Conservation (phyloP, 805 yeast genomes). For the Saturnispora serradocipensis region DNA sequence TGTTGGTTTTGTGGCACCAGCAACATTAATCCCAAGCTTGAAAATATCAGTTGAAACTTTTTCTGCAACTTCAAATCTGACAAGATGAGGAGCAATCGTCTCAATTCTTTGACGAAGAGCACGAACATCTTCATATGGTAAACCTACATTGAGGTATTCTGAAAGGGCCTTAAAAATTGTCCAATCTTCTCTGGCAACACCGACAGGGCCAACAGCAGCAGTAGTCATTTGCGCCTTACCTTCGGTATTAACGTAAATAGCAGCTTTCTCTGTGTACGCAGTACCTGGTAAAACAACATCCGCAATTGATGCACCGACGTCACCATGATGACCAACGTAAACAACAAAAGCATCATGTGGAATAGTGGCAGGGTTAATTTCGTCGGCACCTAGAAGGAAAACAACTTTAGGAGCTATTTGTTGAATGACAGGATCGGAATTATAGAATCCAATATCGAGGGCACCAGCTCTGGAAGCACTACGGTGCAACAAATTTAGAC, state of each 20-base stretch:
- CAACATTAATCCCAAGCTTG: slow-evolving; percentile 44
- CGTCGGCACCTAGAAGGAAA: slow-evolving; percentile 80
- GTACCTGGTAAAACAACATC: slow-evolving; percentile 82
- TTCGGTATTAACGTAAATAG: slow-evolving; percentile 82
- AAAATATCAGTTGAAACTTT: slow-evolving; percentile 51
- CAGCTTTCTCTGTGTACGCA: slow-evolving; percentile 81
- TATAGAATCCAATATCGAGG: slow-evolving; percentile 70
- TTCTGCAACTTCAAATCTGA: slow-evolving; percentile 68
- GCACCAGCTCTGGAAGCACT: slow-evolving; percentile 87
- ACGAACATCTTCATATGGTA: slow-evolving; percentile 69
- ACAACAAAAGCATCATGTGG: slow-evolving; percentile 83
- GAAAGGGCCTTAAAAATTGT: slow-evolving; percentile 74
- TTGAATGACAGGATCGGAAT: slow-evolving; percentile 36
- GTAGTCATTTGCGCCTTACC: slow-evolving; percentile 80
- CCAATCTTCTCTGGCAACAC: slow-evolving; percentile 90
- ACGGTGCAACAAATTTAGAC: slow-evolving; percentile 70
- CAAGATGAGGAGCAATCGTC: slow-evolving; percentile 73
- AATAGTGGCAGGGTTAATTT: slow-evolving; percentile 54
- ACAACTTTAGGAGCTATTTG: slow-evolving; percentile 58
- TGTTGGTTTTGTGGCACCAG: slow-evolving; percentile 28
- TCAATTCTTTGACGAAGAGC: slow-evolving; percentile 61
- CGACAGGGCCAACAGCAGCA: slow-evolving; percentile 84
- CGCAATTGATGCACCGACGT: slow-evolving; percentile 77
- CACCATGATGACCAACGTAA: slow-evolving; percentile 91
- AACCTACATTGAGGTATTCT: slow-evolving; percentile 59